Conservation (phyloP, 768 basidiomycete species). For the Exidia glandulosa region DNA sequence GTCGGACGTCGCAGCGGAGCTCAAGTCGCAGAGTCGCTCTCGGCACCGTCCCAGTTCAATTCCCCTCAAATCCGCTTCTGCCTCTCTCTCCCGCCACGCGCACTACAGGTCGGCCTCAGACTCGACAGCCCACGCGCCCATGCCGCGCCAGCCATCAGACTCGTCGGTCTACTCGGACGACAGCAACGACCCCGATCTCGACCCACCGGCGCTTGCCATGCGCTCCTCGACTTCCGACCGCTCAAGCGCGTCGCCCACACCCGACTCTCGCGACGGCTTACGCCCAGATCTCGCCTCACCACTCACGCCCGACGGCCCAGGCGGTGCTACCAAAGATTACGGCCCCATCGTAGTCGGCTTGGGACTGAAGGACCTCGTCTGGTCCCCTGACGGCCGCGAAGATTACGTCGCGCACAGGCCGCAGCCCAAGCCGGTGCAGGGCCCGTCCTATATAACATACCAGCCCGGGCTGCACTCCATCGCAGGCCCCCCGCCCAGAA, state of each 20-base stretch:
- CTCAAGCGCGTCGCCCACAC: neutral
- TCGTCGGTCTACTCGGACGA: neutral
- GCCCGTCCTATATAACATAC: constrained; percentile 7
- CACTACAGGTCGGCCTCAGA: neutral
- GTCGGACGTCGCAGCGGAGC: neutral
- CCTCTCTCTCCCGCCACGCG: neutral
- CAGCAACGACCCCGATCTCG: too few species aligned
- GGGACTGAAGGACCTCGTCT: neutral
- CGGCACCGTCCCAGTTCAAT: neutral
- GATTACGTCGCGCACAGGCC: neutral
- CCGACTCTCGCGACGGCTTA: neutral
- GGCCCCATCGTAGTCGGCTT: neutral
- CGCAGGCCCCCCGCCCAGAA: constrained; percentile 63
- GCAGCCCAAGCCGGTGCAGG: constrained; percentile 4
- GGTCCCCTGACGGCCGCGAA: neutral
- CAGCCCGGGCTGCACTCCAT: constrained; percentile 46
- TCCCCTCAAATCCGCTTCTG: neutral
- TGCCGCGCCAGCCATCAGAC: neutral
- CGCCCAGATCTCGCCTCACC: neutral
- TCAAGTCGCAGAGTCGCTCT: neutral
- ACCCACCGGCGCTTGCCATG: neutral
- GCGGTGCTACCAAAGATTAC: too few species aligned
- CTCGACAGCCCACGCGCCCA: neutral
- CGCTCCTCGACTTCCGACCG: neutral
- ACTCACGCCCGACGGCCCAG: neutral